phyloP scores from a whole-genome alignment of 371 early-diverging fungal genomes.

The Circinella umbellata region DNA sequence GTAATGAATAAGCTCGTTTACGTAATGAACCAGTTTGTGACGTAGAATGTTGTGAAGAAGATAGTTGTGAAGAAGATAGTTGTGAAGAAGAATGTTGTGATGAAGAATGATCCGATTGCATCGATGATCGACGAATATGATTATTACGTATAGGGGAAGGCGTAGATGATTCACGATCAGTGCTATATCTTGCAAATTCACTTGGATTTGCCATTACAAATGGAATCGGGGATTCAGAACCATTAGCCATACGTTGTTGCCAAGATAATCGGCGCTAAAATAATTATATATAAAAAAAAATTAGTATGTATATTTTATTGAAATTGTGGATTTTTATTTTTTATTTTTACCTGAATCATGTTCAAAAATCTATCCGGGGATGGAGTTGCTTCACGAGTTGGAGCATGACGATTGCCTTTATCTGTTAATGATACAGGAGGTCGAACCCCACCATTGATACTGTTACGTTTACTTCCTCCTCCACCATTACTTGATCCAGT shows the following conservation, averaged over 20 bases:
- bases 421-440: constrained; percentile 25
- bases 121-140: constrained; percentile 48
- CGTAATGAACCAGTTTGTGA: constrained; percentile 13
- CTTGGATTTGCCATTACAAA: constrained; percentile 26
- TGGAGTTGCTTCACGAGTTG: constrained; percentile 37
- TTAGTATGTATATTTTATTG: neutral
- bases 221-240: constrained; percentile 30
- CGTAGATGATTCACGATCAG: constrained; percentile 48
- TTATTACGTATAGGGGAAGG: constrained; percentile 46
- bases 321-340: too few species aligned
- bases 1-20: constrained; percentile 33
- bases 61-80: constrained; percentile 30
- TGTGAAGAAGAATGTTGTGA: constrained; percentile 25
- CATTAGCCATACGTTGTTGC: constrained; percentile 30
- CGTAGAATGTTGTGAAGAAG: constrained; percentile 23
- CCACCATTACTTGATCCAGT: neutral
- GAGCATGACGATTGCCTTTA: constrained; percentile 14
- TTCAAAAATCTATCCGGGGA: constrained; percentile 53
- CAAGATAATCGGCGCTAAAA: constrained; percentile 14
- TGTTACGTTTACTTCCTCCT: neutral
- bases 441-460: constrained; percentile 10
- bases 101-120: constrained; percentile 45
- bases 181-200: constrained; percentile 40
- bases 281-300: too few species aligned
- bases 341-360: constrained; percentile 37